These are phyloP conservation scores for Alternaria sp. DNA, from an alignment of 2,329 filamentous ascomycete genomes.

Conservation along the genomic window DNA sequence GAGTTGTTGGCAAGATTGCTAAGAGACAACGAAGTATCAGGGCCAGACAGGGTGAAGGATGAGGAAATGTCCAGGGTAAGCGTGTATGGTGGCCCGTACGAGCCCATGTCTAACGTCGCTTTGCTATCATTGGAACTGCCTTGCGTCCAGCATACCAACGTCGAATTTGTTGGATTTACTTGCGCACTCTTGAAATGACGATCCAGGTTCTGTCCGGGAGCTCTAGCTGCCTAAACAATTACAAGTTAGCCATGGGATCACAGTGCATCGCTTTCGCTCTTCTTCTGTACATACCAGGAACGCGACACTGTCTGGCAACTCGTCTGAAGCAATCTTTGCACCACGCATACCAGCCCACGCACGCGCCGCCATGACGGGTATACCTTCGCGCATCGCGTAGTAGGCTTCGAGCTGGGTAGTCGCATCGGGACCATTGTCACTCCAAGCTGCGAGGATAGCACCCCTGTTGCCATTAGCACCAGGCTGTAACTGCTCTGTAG, in stretches of 20 bases:
- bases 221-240: constrained; percentile 36
- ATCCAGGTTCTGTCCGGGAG: constrained; percentile 59
- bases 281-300: constrained; percentile 36
- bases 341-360: constrained; percentile 56
- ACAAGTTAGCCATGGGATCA: background rate
- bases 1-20: constrained; percentile 18
- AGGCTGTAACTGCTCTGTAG: constrained; percentile 50
- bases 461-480: constrained; percentile 46
- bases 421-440: constrained; percentile 60
- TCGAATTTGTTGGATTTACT: constrained; percentile 12
- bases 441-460: constrained; percentile 57
- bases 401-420: constrained; percentile 60
- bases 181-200: constrained; percentile 35
- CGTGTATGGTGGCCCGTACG: constrained; percentile 60
- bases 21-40: constrained; percentile 56
- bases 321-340: constrained; percentile 36
- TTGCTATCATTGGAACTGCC: constrained; percentile 5
- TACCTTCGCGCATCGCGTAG: constrained; percentile 58
- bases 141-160: constrained; percentile 49
- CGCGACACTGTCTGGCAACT: constrained; percentile 49
- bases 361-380: constrained; percentile 55
- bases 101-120: constrained; percentile 47
- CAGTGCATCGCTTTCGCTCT: background rate
- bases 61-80: constrained; percentile 52
- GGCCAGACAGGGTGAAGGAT: constrained; percentile 57